Percentiles rank a stretch among this genome's conserved stretches.
These are phyloP conservation scores for Tolypocladium capitatum DNA, from an alignment of 2,329 filamentous ascomycete genomes.

Conservation along the genomic window DNA sequence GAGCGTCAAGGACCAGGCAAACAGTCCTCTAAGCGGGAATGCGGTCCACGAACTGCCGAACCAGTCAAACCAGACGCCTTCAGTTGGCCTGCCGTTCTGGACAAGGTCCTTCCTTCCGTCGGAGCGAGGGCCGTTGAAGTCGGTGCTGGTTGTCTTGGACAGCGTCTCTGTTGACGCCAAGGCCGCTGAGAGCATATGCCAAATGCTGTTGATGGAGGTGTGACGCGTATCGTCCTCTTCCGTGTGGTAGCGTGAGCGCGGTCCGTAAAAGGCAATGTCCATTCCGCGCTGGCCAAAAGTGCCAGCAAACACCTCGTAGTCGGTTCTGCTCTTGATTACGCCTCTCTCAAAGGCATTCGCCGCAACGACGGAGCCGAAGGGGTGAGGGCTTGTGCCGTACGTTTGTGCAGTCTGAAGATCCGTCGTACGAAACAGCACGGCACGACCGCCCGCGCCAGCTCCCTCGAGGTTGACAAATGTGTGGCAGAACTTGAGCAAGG, in stretches of 20 bases:
- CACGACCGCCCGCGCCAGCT: slow-evolving; percentile 79
- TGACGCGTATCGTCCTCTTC: slow-evolving; percentile 75
- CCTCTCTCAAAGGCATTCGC: slow-evolving; percentile 74
- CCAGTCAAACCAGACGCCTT: slow-evolving; percentile 87
- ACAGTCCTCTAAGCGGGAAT: slow-evolving; percentile 68
- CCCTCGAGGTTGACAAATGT: slow-evolving; percentile 93
- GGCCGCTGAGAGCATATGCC: slow-evolving; percentile 89
- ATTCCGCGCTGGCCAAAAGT: slow-evolving; percentile 72
- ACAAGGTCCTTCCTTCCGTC: slow-evolving; percentile 47
- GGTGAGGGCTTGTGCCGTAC: slow-evolving; percentile 58
- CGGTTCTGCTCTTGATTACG: slow-evolving; percentile 72
- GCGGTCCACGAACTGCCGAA: slow-evolving; percentile 70
- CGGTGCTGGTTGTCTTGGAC: slow-evolving; percentile 51
- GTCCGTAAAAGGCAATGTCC: slow-evolving; percentile 84
- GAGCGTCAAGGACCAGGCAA: slow-evolving; percentile 74
- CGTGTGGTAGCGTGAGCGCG: slow-evolving; percentile 80
- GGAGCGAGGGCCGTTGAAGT: slow-evolving; percentile 47
- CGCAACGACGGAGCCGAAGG: slow-evolving; percentile 72
- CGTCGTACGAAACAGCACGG: slow-evolving; percentile 75
- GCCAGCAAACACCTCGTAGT: slow-evolving; percentile 73
- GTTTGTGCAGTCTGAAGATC: slow-evolving; percentile 75
- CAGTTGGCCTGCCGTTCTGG: slow-evolving; percentile 50
- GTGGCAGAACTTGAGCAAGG: slow-evolving; percentile 65
- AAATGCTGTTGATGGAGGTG: slow-evolving; percentile 57
- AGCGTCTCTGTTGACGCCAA: slow-evolving; percentile 61